Base-by-base conservation (phyloP, 2,329 filamentous ascomycete genomes). In the Colletotrichum aenigma region DNA sequence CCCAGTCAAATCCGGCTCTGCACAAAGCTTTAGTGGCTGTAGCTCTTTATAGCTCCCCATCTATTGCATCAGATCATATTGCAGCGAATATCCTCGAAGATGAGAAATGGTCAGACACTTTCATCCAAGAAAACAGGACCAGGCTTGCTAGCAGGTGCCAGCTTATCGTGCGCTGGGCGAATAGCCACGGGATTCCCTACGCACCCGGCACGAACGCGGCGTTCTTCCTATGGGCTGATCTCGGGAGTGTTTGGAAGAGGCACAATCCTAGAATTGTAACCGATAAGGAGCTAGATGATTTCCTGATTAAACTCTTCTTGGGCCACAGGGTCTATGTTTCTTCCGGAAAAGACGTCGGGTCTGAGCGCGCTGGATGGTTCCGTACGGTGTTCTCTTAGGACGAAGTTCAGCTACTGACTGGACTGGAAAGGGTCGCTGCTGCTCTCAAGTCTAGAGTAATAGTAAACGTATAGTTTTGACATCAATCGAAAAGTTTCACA, bases 261-360 rank as follows among this genome's bases (percentile, higher is more conserved):
- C 43, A 95, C 94, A 0, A 88, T 94, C 60, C 95, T 95, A 81
- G 97, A 94, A 94, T 0, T 43, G 16, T 95, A 97, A 82, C 94
- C 93, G 0, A 96, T 96, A 80, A 93, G 94, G 62, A 66, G 8
- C 18, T 65, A 4, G 52, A 30, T 26, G n/a, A 21, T 4, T 56
- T 30, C 6, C 28, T 66, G 1, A 64, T 64, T 18, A 7, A 48
- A 0, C 43, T 48, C 12, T 58, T 86, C 70, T 71, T 86, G 28
- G 61, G 67, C 2, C 77, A 81, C 1, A 83, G 78, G 48, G 79
- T 86, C 2, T 86, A 85, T 38, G 73, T 86, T 21, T 84, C 84
- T 7, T 82, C 81, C 0, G 85, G 84, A 0, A 78, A 81, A 12
- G 80, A 79, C 1, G 86, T 85, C 75, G 85, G 85, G 1, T 80